Base-by-base conservation (phyloP, 768 basidiomycete species). In the Scleroderma citrinum region DNA sequence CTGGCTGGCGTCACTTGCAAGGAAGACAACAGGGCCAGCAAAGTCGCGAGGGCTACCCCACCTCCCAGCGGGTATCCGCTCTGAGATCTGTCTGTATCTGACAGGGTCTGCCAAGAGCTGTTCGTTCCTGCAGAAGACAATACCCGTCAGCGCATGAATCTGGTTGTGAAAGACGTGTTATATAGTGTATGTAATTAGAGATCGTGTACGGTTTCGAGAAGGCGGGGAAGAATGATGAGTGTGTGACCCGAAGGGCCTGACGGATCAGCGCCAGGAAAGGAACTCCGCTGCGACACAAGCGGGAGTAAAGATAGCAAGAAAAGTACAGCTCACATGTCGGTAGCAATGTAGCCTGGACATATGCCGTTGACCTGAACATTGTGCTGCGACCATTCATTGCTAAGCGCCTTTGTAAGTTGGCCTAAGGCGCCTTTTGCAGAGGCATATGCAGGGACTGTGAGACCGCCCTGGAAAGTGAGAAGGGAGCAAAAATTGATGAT, bases 361-460 rank as follows among this genome's bases (percentile, higher is more conserved):
- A 95, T 87, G 20, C 78, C 86, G 62, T 94, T 93, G 16, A 94
- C 90, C 65, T 92, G 85, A 46, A 95, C 81, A 56, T 90, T 91
- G 58, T 88, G 79, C 59, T 77, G 76, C 52, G 87, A 86, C 92
- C 93, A 96, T 65, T 95, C 93, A 66, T 96, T 96, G 59, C 85
- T 83, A 59, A 95, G 79, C 2, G 92, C 86, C 69, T 93, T 93
- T 23, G 91, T 90, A 57, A 91, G 73, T 62, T 86, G 85, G 10
- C 87, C 87, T 29, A 91, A 73, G 17, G 88, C 90, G 48, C 91
- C 91, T 65, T 94, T 95, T 8, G 93, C 87, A 3, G 93, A 82
- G 2, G 92, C 89, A 61, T 95, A 95, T 11, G 93, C 93, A 17
- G 92, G 91, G 35, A 95, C 77, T 13, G 82, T 85, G 45, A 85